Base-by-base conservation (phyloP, 2,329 filamentous ascomycete genomes). In the Aspergillus intermedius region DNA sequence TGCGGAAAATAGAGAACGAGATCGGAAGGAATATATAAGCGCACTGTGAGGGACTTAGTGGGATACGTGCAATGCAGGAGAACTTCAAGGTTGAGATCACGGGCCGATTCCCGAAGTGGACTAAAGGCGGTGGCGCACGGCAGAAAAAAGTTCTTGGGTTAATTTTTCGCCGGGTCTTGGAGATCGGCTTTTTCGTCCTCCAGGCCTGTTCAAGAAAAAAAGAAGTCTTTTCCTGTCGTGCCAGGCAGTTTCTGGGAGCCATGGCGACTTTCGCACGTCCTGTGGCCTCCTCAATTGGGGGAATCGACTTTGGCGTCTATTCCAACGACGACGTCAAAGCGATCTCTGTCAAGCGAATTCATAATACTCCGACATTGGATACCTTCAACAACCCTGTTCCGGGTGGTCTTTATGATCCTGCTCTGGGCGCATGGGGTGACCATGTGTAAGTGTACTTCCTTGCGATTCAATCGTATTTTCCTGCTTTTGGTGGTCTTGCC, bases 301-400 rank as follows among this genome's bases (percentile, higher is more conserved):
- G 85, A 66, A 88, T 98, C 63, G 88, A 94, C 67, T 98, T 98
- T 70, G 84, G 83, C 42, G 88, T 94, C 64, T 82, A 97, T 58
- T 83, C 87, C 17, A 78, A 84, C 45, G 77, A 85, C 52, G 91
- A 98, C 69, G 90, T 98, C 66, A 84, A 84, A 66, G 80, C 84
- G 52, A 83, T 97, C 60, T 98, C 93, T 7, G 93, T 96, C 58
- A 93, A 93, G 76, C 83, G 84, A 70, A 95, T 98, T 60, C 87
- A 94, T 64, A 95, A 94, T 74, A 86, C 90, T 45, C 88, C 81
- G 57, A 95, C 93, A n/a, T 93, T 97, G 68, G 93, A 97, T 71
- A 89, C 83, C 50, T 81, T 96, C 49, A 79, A 94, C 57, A 91
- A 95, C 61, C 91, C 91, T 6, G 81, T 94, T 8, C 87, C 90